These are phyloP conservation scores for Cladosporium sphaerospermum DNA, from an alignment of 2,329 filamentous ascomycete species.

Conservation along the genomic window DNA sequence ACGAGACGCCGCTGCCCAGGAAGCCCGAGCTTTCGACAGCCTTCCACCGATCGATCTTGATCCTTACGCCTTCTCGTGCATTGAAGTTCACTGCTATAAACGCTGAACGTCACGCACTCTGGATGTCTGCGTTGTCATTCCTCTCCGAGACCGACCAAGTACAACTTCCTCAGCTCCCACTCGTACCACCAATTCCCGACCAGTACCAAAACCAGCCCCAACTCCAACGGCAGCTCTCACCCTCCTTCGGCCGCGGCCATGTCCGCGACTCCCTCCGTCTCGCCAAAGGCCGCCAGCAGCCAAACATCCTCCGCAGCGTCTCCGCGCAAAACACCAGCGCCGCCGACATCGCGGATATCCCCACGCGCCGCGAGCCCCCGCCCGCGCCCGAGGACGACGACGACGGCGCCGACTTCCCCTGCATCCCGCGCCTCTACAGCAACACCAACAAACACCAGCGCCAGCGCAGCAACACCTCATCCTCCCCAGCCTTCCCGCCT, in stretches of 20 bases:
- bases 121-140: constrained; percentile 92
- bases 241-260: constrained; percentile 40
- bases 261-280: constrained; percentile 87
- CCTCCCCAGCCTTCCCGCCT: constrained; percentile 62
- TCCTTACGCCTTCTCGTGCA: constrained; percentile 85
- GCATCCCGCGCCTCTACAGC: constrained; percentile 64
- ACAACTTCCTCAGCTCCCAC: constrained; percentile 22
- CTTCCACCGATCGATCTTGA: constrained; percentile 91
- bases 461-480: constrained; percentile 74
- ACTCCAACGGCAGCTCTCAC: constrained; percentile 23
- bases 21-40: constrained; percentile 35
- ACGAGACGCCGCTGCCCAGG: constrained; percentile 80
- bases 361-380: not conserved
- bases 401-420: constrained; percentile 64
- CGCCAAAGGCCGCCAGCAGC: constrained; percentile 58
- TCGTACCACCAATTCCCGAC: constrained; percentile 27
- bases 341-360: constrained; percentile 15
- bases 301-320: constrained; percentile 17
- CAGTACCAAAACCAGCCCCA: constrained; percentile 25
- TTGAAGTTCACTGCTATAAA: constrained; percentile 87
- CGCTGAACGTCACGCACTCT: constrained; percentile 83
- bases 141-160: constrained; percentile 74
- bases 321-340: constrained; percentile 18
- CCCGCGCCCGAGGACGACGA: constrained; percentile 30
- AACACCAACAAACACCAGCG: constrained; percentile 60